Conservation (phyloP, 2,329 filamentous ascomycete genomes). For the Neopestalotiopsis sp. region DNA sequence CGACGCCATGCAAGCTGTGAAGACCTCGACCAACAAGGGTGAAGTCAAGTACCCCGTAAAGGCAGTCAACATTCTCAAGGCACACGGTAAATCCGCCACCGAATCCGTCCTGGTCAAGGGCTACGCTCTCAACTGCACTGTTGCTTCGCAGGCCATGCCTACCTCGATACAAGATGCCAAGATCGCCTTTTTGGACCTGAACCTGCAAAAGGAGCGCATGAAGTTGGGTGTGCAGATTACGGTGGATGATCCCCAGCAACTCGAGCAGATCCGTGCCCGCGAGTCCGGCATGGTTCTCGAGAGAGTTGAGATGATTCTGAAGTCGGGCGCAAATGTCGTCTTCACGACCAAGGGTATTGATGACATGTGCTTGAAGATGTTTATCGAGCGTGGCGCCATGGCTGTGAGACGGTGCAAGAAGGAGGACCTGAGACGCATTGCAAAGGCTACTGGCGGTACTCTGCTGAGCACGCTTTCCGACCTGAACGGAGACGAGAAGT, state of each 20-base stretch:
- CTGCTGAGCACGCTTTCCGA: slow-evolving; percentile 93
- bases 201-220: slow-evolving; percentile 98
- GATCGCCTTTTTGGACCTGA: slow-evolving; percentile 97
- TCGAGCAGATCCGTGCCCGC: slow-evolving; percentile 94
- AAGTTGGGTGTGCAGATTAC: slow-evolving; percentile 99
- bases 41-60: slow-evolving; percentile 98
- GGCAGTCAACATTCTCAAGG: slow-evolving; percentile 98
- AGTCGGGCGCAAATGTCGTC: slow-evolving; percentile 94
- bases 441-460: slow-evolving; percentile 92
- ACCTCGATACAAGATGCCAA: slow-evolving; percentile 92
- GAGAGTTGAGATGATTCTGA: slow-evolving; percentile 95
- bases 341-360: slow-evolving; percentile 99
- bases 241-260: slow-evolving; percentile 93
- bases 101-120: slow-evolving; percentile 94
- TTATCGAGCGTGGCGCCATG: slow-evolving; percentile 95
- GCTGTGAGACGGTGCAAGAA: slow-evolving; percentile 97
- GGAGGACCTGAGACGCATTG: slow-evolving; percentile 94
- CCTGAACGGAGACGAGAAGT: slow-evolving; percentile 95
- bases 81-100: slow-evolving; percentile 88
- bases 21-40: slow-evolving; percentile 86
- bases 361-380: slow-evolving; percentile 91
- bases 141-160: slow-evolving; percentile 97
- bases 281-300: slow-evolving; percentile 94
- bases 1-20: slow-evolving; percentile 93
- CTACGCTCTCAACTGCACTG: slow-evolving; percentile 97